Conservation (phyloP, 495 filamentous ascomycete species). For the Penicillium subrubescens region DNA sequence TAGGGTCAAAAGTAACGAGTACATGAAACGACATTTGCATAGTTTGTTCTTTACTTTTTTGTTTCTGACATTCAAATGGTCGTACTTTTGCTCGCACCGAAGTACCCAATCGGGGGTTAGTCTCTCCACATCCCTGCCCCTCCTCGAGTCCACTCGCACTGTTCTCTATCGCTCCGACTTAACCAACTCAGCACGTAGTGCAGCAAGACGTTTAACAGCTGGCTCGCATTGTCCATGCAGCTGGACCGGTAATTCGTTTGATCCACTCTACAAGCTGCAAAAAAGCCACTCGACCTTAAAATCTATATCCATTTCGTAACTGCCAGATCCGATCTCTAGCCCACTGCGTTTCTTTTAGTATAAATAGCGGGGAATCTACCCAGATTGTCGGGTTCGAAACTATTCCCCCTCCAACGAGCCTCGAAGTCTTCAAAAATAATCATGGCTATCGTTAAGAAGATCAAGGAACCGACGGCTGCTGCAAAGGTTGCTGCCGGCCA, state of each 20-base stretch:
- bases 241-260: background rate
- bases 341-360: background rate
- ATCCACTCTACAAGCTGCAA: background rate
- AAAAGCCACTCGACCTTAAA: background rate
- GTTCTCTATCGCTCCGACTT: constrained; percentile 2
- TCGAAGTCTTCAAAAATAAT: background rate
- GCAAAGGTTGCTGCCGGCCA: background rate
- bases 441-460: background rate
- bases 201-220: background rate
- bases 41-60: background rate
- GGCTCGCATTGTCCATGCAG: background rate
- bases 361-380: background rate
- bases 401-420: background rate
- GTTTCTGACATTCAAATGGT: no score
- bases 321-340: background rate
- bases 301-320: background rate
- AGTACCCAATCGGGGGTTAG: constrained; percentile 1
- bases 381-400: background rate
- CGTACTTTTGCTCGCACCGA: constrained; percentile 4
- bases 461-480: background rate
- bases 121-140: background rate
- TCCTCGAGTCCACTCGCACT: background rate
- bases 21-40: background rate
- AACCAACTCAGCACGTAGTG: background rate
- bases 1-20: background rate